phyloP scores from a whole-genome alignment of 257 asterid genomes.

The Paulownia fortunei region DNA sequence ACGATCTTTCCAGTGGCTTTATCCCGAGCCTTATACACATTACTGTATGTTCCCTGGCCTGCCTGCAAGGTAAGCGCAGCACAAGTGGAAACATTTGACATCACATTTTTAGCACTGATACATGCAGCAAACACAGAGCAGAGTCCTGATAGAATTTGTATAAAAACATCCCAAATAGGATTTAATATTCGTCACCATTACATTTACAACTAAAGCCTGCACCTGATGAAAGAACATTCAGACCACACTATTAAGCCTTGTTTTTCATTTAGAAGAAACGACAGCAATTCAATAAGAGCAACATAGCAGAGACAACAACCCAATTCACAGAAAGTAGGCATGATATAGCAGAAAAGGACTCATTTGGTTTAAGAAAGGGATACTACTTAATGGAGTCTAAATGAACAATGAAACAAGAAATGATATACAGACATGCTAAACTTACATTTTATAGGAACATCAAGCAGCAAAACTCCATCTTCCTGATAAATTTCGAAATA shows the following conservation, averaged over 20 bases:
- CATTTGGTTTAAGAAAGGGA: too few relatives aligned
- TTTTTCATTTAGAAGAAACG: too few relatives aligned
- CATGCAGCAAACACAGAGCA: neutral
- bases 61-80: constrained; percentile 43
- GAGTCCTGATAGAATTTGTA: neutral
- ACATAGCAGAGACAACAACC: too few relatives aligned
- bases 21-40: constrained; percentile 79
- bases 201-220: neutral
- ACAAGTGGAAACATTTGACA: neutral
- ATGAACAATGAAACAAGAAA: too few relatives aligned
- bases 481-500: neutral
- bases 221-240: neutral
- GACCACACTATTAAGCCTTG: neutral
- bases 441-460: too few relatives aligned
- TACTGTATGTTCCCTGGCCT: constrained; percentile 91
- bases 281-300: too few relatives aligned
- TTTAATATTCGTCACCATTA: neutral
- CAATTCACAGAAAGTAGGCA: too few relatives aligned
- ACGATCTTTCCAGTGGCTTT: constrained; percentile 64
- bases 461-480: neutral
- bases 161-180: neutral
- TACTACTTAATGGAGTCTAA: too few relatives aligned
- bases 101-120: neutral
- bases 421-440: too few relatives aligned
- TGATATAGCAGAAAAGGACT: too few relatives aligned